These are phyloP conservation scores for Fraxinus excelsior DNA, from an alignment of 257 asterid genomes.

Conservation along the genomic window DNA sequence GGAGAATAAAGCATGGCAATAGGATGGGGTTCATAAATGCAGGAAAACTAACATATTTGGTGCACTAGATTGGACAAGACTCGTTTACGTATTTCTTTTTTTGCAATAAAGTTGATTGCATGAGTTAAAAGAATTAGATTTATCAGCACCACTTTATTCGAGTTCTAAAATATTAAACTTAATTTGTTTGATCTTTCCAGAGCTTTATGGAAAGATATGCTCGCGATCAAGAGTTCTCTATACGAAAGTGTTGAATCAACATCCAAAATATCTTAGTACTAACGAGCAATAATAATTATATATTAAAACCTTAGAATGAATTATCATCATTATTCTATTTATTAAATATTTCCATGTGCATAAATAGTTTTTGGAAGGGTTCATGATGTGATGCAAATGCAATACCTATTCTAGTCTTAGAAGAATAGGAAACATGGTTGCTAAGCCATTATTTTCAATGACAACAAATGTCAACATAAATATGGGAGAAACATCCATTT, in stretches of 20 bases:
- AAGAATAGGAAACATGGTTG: neutral
- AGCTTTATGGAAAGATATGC: neutral
- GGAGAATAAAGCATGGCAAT: neutral
- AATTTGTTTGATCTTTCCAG: too few species aligned
- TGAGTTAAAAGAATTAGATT: neutral
- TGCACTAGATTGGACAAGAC: neutral
- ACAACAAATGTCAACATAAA: constrained; percentile 26
- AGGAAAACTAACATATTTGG: too few species aligned
- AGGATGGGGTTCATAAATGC: neutral
- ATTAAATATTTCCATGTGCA: too few species aligned
- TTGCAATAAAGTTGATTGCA: neutral
- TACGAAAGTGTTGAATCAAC: too few species aligned
- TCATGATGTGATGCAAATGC: too few species aligned
- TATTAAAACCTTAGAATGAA: neutral
- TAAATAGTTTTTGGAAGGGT: too few species aligned
- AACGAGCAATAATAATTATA: too few species aligned
- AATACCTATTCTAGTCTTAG: neutral
- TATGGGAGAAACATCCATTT: constrained; percentile 23
- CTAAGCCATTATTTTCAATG: constrained; percentile 12
- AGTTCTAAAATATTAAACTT: too few species aligned
- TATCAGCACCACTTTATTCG: too few species aligned
- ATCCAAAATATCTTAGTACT: too few species aligned
- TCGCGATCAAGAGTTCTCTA: neutral
- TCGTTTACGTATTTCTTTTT: neutral
- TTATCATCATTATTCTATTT: too few species aligned